These are phyloP conservation scores for Cicer yamashitae DNA, from an alignment of 306 rosid species.

Conservation along the genomic window DNA sequence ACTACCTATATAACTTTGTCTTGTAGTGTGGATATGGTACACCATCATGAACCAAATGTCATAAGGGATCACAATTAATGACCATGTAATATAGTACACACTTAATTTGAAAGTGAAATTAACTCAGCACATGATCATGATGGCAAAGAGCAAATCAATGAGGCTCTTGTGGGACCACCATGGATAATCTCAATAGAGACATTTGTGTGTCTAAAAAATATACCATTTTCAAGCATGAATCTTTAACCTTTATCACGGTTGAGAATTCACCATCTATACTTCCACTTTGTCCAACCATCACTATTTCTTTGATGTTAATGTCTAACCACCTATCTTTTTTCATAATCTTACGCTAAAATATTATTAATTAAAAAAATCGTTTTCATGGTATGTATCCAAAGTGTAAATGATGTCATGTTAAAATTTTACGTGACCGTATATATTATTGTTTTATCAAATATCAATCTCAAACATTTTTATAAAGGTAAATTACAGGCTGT, in stretches of 20 bases:
- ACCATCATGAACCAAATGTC: background rate
- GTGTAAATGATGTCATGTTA: background rate
- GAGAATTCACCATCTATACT: background rate
- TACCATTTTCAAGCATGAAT: constrained; percentile 18
- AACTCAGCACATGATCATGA: background rate
- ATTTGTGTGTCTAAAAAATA: background rate
- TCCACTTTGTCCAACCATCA: constrained; percentile 11
- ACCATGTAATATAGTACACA: background rate
- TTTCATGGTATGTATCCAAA: background rate
- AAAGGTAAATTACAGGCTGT: too few species aligned
- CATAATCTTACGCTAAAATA: background rate
- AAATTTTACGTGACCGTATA: background rate
- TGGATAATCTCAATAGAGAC: constrained; percentile 10
- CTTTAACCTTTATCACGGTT: background rate
- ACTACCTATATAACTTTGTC: background rate
- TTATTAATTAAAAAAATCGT: background rate
- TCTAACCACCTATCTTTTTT: constrained; percentile 8
- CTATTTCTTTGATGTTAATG: constrained; percentile 20
- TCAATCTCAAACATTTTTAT: too few species aligned
- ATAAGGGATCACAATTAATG: background rate
- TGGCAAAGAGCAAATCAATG: background rate
- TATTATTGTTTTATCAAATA: background rate
- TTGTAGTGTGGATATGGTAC: background rate
- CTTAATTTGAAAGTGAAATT: constrained; percentile 15
- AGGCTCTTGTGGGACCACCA: constrained; percentile 4